A percentile compares a stretch with the other conserved stretches of the same genome.
phyloP scores from a whole-genome alignment of 306 rosid genomes.

The Quercus suber region DNA sequence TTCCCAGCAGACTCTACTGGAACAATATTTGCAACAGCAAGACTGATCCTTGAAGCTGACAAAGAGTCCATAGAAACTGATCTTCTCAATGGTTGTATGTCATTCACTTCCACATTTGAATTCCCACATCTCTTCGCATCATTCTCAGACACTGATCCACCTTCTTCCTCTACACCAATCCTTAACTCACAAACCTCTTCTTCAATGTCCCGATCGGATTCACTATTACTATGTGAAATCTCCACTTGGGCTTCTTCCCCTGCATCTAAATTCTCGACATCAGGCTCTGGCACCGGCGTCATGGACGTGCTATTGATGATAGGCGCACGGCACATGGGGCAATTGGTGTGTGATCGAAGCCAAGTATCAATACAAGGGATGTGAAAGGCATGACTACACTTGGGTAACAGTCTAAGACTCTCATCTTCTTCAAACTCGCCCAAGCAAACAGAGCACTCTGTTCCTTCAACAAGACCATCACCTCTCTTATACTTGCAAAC shows the following conservation, averaged over 20 bases:
- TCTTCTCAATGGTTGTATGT: constrained; percentile 36
- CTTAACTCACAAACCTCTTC: constrained; percentile 25
- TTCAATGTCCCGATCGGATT: constrained; percentile 10
- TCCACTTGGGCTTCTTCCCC: constrained; percentile 28
- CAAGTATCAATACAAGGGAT: constrained; percentile 82
- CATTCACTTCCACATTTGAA: neutral
- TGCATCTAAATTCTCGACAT: constrained; percentile 10
- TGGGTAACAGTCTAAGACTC: constrained; percentile 66
- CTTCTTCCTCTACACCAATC: constrained; percentile 22
- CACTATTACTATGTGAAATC: constrained; percentile 2
- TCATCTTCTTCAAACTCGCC: constrained; percentile 74
- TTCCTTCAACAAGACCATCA: constrained; percentile 74
- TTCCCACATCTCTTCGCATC: constrained; percentile 10
- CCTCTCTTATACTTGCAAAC: constrained; percentile 59
- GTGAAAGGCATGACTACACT: constrained; percentile 90
- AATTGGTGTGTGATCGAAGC: constrained; percentile 84
- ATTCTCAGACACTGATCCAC: constrained; percentile 6
- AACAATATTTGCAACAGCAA: constrained; percentile 14
- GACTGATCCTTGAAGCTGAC: constrained; percentile 40
- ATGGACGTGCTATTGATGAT: constrained; percentile 25
- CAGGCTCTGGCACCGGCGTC: constrained; percentile 21
- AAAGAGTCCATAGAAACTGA: constrained; percentile 65
- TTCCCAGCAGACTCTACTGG: constrained; percentile 16
- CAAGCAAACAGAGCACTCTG: constrained; percentile 83
- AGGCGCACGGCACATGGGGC: constrained; percentile 87